A percentile compares a stretch with the other conserved stretches of the same genome.
Evolutionary conservation across 306 rosid species (phyloP).

Genomic region (Sphenostylis stenocarpa): DNA sequence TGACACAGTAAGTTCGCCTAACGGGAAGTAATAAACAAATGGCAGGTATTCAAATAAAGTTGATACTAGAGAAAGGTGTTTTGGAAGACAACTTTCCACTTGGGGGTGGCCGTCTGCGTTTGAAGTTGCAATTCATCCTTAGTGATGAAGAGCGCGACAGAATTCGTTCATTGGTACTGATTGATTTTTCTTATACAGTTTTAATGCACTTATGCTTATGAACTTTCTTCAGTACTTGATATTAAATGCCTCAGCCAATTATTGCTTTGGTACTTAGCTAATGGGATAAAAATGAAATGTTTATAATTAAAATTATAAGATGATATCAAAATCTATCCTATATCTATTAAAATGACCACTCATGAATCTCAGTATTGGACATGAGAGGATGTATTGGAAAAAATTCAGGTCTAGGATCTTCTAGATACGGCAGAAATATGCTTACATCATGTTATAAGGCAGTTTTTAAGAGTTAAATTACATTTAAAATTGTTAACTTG

Average conservation of each 20-base stretch:
- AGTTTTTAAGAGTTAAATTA: too few species aligned
- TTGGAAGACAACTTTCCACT: conserved; percentile 81
- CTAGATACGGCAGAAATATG: too few species aligned
- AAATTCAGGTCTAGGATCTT: too few species aligned
- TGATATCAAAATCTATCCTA: too few species aligned
- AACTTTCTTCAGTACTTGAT: neutral
- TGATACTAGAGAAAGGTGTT: conserved; percentile 73
- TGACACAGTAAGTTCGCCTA: conserved; percentile 25
- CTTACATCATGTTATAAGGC: too few species aligned
- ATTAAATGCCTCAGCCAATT: neutral
- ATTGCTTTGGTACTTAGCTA: too few species aligned
- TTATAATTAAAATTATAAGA: too few species aligned
- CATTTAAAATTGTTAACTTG: too few species aligned
- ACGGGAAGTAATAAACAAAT: conserved; percentile 33
- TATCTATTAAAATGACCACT: too few species aligned
- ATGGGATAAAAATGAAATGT: too few species aligned
- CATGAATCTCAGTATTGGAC: too few species aligned
- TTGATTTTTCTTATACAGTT: conserved; percentile 8
- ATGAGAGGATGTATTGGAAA: too few species aligned
- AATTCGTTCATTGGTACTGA: conserved; percentile 70
- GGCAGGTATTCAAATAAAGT: conserved; percentile 64
- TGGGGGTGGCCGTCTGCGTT: conserved; percentile 65
- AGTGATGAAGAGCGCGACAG: conserved; percentile 71
- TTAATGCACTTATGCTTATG: conserved; percentile 14
- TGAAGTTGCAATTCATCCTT: conserved; percentile 78